Base-by-base conservation (phyloP, 306 rosid species). In the Spatholobus suberectus region DNA sequence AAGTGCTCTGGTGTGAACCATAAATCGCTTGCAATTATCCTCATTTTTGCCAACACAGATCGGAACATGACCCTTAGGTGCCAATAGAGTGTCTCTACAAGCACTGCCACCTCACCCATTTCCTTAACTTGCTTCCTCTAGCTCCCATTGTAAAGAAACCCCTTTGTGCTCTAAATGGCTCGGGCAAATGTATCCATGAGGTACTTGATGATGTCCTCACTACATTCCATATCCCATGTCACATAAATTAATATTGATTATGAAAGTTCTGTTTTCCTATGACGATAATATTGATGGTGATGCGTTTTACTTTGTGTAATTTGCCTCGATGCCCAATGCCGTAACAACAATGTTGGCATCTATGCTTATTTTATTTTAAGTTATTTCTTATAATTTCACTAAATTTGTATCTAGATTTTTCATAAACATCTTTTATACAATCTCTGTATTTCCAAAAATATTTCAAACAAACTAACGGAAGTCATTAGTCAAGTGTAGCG, bases 51-150 rank as follows among this genome's bases (percentile, higher is more conserved):
- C 92, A 20, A 91, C 94, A 75, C 84, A 87, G 38, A 91, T 73
- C n/a, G 92, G 92, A 67, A 89, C 86, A 79, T 87, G 86, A 32
- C 92, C 94, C 66, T 57, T 84, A 0, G 86, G 82, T 4, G 74
- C 70, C 75, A 55, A 37, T 0, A 81, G 10, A 68, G 82, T 43
- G 21, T 59, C 46, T 73, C 76, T 11, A 1, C 54, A 6, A 35
- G 13, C 51, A 76, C 79, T 73, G 7, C 34, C 58, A 80, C 43
- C 73, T 75, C 11, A 83, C 14, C 20, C 57, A 43, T 75, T 81
- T 85, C 54, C 80, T 73, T 69, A 84, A n/a, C 78, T 78, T 89
- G 61, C 85, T 86, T 15, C 14, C 78, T 70, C 55, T 78, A 24
- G 65, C 75, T 66, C 94, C 94, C 90, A 88, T 88, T 18, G 4